Evolutionary conservation across 805 yeast species (phyloP), one percentile per base, ranked within the genome.

Genomic region (Candida corydali): DNA sequence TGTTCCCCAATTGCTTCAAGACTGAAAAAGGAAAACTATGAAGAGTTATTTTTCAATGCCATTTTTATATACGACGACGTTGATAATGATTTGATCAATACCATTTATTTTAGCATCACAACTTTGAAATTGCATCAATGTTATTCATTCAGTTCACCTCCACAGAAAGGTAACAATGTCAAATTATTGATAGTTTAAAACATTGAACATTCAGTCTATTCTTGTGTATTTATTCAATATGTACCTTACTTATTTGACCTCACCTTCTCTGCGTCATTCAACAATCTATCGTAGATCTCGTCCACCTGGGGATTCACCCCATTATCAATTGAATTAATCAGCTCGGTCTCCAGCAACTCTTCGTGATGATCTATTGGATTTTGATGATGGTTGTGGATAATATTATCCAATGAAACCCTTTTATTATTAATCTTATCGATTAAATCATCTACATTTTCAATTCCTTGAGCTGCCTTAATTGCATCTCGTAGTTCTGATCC

Each of bases 391-490:
- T 29, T 25, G 17, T 14, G 22, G 7, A 20, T 24, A 25, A 33
- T 29, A 12, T 65, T 70, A 23, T 75, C 78, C 40, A 78, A 54
- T 40, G 69, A 70, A 17, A 73, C 63, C 17, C 74, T 57, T 39
- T 80, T 75, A 37, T 68, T 68, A 48, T 75, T 76, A 36, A 83
- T 83, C 45, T 76, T 81, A 32, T 70, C 74, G 45, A 83, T 82
- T 46, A 83, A 67, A 39, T 82, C 86, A 15, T 72, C 70, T 8
- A 82, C 82, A 17, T 82, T 74, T 42, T 80, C 80, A 37, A 82
- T 78, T 44, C 91, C 91, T 49, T 82, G 82, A 3, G 88, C 87
- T 40, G 77, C 76, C 37, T 83, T 79, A 18, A 84, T 81, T 0
- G 80, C 78, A 42, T 75, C 78, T 29, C 81, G 51, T 17, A 76